Base-by-base conservation (phyloP, 495 filamentous ascomycete genomes). In the Penicillium desertorum region DNA sequence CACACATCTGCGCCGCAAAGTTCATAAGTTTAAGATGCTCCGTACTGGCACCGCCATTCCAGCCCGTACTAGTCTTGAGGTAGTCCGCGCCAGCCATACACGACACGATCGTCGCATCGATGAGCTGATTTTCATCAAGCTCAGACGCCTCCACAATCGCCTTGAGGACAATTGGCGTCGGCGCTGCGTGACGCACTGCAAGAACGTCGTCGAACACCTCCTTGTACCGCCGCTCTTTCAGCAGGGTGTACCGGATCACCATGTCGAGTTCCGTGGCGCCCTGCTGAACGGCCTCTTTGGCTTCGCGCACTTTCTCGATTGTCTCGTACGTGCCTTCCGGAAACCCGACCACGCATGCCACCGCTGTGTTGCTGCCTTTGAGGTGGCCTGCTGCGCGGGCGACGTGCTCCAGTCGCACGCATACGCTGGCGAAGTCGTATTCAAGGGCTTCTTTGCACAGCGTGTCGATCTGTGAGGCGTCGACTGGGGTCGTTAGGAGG, bases 21-120 rank as follows among this genome's bases (percentile, higher is more conserved):
- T 73, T 74, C 86, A 90, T 89, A 20, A 85, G 63, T 29, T 68
- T 65, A 22, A 90, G 83, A 65, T 83, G 68, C 44, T 81, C 76
- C 5, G 75, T 64, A 30, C 68, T 78, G 25, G 87, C 86, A 10
- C 83, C 84, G 16, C 86, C 87, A 57, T 77, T 76, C 68, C 88
- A 88, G 3, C 87, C 87, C 5, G 87, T 88, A 48, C 83, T 86
- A 11, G 87, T 89, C 71, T 90, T 89, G 45, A 90, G 80, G 53
- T 80, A 89, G 58, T 85, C 80, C 36, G 81, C 86, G 6, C 78
- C 80, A 25, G 87, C 86, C 50, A 81, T 74, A 20, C 81, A 79
- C 2, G 77, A 75, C 42, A 88, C 76, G n/a, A 79, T 70, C 29
- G 79, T 81, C 11, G 78, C 85, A 11, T 83, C 83, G 45, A 88